A percentile compares a stretch with the other conserved stretches of the same genome.
phyloP scores from a whole-genome alignment of 129 eudicot species.

The Silybum marianum region DNA sequence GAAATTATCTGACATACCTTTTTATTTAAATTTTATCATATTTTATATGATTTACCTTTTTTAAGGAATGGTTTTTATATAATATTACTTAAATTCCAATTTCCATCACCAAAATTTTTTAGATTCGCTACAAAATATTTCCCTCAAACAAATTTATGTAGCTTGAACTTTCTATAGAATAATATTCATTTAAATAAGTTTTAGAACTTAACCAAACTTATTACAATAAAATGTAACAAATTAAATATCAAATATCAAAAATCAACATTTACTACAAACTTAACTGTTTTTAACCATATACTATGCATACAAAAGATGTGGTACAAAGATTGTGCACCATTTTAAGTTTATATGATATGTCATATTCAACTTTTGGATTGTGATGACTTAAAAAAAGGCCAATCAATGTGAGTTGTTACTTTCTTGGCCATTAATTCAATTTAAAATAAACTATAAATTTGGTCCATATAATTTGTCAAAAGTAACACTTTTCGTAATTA shows the following conservation, averaged over 20 bases:
- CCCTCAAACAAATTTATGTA: background rate
- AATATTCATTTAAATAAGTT: too few species aligned
- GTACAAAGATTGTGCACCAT: background rate
- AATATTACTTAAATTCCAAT: too few species aligned
- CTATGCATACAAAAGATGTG: background rate
- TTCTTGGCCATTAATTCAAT: background rate
- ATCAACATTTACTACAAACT: background rate
- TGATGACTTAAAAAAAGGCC: background rate
- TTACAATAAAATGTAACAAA: background rate
- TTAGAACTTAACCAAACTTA: background rate
- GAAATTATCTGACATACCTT: background rate
- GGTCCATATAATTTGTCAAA: too few species aligned
- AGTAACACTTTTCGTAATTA: too few species aligned
- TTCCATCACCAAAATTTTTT: background rate
- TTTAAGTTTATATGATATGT: background rate
- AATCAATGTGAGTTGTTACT: background rate
- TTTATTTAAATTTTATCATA: too few species aligned
- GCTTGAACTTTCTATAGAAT: too few species aligned
- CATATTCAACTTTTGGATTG: background rate
- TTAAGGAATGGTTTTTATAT: too few species aligned
- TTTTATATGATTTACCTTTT: too few species aligned
- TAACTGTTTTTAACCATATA: background rate
- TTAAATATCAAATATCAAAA: background rate
- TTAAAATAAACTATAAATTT: background rate
- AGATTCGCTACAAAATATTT: too few species aligned